Evolutionary conservation across 805 yeast species (phyloP).

Genomic region (Barnettozyma wickerhamii): DNA sequence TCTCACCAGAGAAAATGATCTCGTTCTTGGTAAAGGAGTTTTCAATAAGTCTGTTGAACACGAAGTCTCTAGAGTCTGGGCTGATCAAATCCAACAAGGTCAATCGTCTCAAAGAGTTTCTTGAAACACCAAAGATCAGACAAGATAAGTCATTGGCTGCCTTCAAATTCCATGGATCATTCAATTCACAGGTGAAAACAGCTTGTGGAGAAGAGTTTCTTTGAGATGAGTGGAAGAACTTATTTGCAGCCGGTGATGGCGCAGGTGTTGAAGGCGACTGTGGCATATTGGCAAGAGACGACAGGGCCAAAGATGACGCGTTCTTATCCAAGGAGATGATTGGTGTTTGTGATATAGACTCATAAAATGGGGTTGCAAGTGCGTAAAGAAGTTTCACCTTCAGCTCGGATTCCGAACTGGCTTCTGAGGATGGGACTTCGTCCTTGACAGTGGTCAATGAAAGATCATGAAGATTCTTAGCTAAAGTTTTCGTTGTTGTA

Average conservation of each 20-base stretch:
- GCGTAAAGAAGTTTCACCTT: slow-evolving; percentile 51
- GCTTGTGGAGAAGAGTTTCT: slow-evolving; percentile 78
- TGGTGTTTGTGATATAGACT: slow-evolving; percentile 24
- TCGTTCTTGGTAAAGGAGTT: slow-evolving; percentile 30
- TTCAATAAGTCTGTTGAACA: slow-evolving; percentile 48
- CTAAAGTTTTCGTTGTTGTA: slow-evolving; percentile 32
- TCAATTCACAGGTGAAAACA: slow-evolving; percentile 71
- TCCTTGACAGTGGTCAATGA: slow-evolving; percentile 38
- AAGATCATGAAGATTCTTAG: slow-evolving; percentile 53
- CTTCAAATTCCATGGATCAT: slow-evolving; percentile 72
- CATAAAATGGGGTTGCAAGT: slow-evolving; percentile 58
- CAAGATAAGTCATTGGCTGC: slow-evolving; percentile 91
- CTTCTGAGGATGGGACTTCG: slow-evolving; percentile 9
- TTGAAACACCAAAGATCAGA: slow-evolving; percentile 77
- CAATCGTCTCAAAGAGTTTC: slow-evolving; percentile 53
- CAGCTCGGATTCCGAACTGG: slow-evolving; percentile 19
- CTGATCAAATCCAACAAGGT: slow-evolving; percentile 75
- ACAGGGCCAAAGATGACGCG: slow-evolving; percentile 29
- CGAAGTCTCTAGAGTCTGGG: slow-evolving; percentile 69
- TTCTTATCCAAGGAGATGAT: slow-evolving; percentile 22
- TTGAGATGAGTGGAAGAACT: slow-evolving; percentile 66
- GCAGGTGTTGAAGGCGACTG: slow-evolving; percentile 6
- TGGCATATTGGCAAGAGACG: slow-evolving; percentile 16
- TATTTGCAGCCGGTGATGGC: slow-evolving; percentile 11
- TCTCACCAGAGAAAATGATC: slow-evolving; percentile 75